phyloP scores from a whole-genome alignment of 495 filamentous ascomycete species.

The Neurospora sp. region DNA sequence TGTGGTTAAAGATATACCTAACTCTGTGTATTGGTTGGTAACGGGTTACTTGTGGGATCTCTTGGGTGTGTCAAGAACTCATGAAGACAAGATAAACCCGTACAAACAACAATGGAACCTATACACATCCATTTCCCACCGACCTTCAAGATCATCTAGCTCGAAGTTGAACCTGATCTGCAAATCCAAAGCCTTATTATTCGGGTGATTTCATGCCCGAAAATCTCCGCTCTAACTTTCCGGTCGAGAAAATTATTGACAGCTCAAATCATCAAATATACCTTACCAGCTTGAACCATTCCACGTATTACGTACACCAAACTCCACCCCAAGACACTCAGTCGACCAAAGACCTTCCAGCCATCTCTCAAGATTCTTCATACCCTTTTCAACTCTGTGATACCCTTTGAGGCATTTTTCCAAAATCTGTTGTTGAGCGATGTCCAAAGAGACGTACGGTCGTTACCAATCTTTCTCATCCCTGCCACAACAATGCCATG shows the following conservation, averaged over 20 bases:
- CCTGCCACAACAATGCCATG: background rate
- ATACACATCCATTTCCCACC: background rate
- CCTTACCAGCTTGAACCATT: too few relatives aligned
- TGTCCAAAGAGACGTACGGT: background rate
- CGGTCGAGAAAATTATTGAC: background rate
- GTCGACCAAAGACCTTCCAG: background rate
- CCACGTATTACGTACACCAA: background rate
- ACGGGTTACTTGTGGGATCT: background rate
- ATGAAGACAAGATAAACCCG: background rate
- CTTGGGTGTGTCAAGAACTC: background rate
- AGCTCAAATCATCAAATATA: background rate
- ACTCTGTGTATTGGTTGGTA: background rate
- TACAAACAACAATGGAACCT: background rate
- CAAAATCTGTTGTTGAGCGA: background rate
- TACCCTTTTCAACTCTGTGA: background rate
- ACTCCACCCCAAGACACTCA: background rate
- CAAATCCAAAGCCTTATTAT: too few relatives aligned
- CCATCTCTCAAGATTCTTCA: background rate
- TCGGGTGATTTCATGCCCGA: background rate
- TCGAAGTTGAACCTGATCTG: background rate
- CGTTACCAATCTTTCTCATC: background rate
- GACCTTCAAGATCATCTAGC: background rate
- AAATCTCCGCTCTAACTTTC: background rate
- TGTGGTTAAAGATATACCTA: background rate
- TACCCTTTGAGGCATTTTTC: background rate